Evolutionary conservation across 768 basidiomycete genomes (phyloP).

Genomic region (Hemileccinum rubropunctum): DNA sequence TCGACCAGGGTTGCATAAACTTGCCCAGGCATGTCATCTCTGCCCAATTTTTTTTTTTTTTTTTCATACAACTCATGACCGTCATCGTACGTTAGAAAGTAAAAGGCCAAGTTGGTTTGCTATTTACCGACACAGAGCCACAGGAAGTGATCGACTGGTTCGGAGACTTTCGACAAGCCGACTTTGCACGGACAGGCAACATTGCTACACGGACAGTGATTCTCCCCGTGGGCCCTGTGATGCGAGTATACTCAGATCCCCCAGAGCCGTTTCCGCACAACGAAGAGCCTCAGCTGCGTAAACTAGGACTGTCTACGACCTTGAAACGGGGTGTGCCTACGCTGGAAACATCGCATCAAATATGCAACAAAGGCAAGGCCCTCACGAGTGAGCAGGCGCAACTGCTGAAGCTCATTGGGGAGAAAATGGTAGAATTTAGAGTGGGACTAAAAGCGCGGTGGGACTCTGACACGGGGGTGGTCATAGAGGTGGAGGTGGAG

Average conservation of each 20-base stretch:
- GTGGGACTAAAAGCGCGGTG: conserved; percentile 70
- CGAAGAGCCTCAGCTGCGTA: conserved; percentile 94
- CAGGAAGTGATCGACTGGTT: conserved; percentile 95
- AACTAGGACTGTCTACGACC: conserved; percentile 81
- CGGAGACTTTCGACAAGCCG: conserved; percentile 80
- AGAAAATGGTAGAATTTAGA: conserved; percentile 84
- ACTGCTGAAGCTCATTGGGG: conserved; percentile 85
- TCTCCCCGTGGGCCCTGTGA: conserved; percentile 81
- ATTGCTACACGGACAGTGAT: conserved; percentile 68
- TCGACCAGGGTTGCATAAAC: conserved; percentile 68
- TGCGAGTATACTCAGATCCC: conserved; percentile 75
- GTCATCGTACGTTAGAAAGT: conserved; percentile 59
- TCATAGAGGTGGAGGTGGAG: conserved; percentile 52
- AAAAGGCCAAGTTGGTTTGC: conserved; percentile 90
- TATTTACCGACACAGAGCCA: conserved; percentile 91
- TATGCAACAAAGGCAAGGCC: conserved; percentile 80
- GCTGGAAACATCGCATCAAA: conserved; percentile 69
- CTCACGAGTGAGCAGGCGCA: conserved; percentile 89
- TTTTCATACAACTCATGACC: conserved; percentile 6
- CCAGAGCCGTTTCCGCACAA: conserved; percentile 93
- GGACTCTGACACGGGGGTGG: conserved; percentile 65
- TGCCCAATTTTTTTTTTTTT: background rate
- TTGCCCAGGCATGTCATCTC: conserved; percentile 66
- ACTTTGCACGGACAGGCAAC: conserved; percentile 91
- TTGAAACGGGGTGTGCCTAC: conserved; percentile 89